A percentile compares a stretch with the other conserved stretches of the same genome.
These are phyloP conservation scores for Leishmania guyanensis DNA, from an alignment of 208 protist genomes.

Conservation along the genomic window DNA sequence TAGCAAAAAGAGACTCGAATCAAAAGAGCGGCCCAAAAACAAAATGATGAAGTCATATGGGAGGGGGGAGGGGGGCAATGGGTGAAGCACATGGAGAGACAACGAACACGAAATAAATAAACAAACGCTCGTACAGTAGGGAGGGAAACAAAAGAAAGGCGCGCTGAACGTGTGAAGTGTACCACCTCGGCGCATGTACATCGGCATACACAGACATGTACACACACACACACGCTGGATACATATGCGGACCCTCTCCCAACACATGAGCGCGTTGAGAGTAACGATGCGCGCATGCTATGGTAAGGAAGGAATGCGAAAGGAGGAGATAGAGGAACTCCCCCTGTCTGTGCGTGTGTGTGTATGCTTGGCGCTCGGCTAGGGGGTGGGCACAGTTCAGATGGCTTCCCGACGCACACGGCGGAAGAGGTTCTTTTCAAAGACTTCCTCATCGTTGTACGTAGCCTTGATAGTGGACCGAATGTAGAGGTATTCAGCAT, in stretches of 20 bases:
- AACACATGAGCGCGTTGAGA: not conserved
- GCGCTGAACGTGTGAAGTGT: not conserved
- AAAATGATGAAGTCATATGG: not conserved
- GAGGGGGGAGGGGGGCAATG: too few species aligned
- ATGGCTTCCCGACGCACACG: conserved; percentile 51
- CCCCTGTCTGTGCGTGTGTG: not conserved
- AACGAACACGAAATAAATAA: not conserved
- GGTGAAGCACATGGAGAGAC: not conserved
- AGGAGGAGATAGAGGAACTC: not conserved
- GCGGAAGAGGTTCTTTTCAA: conserved; percentile 54
- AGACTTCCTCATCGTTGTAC: conserved; percentile 41
- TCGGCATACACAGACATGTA: not conserved
- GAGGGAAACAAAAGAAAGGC: not conserved
- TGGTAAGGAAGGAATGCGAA: not conserved
- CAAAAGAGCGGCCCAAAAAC: not conserved
- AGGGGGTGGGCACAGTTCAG: conserved; percentile 1
- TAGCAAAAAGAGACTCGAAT: not conserved
- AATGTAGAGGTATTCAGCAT: conserved; percentile 53
- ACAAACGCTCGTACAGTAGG: not conserved
- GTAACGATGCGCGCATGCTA: not conserved
- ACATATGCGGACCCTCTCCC: not conserved
- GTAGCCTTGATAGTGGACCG: conserved; percentile 42
- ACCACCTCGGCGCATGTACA: not conserved
- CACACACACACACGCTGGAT: not conserved
- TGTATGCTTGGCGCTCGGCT: not conserved